phyloP scores from a whole-genome alignment of 176 grass and related monocot species.

The Poa pratensis region DNA sequence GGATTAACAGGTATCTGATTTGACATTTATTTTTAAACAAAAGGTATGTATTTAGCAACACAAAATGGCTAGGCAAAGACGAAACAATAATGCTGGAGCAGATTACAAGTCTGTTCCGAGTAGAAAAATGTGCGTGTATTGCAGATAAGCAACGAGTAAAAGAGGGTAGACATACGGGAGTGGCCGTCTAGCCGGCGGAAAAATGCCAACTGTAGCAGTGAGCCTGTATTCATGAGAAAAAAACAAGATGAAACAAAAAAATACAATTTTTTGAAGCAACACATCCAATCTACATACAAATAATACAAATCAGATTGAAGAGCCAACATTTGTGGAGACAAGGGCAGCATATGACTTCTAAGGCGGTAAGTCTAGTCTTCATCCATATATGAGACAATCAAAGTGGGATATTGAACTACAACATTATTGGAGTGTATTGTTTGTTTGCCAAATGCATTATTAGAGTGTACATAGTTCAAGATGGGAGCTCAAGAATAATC shows the following conservation, averaged over 20 bases:
- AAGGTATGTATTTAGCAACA: neutral
- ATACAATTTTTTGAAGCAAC: neutral
- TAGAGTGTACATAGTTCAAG: neutral
- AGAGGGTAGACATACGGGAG: conserved; percentile 41
- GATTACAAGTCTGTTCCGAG: neutral
- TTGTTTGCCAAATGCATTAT: neutral
- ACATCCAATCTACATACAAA: neutral
- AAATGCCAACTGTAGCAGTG: conserved; percentile 63
- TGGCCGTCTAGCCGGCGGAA: conserved; percentile 41
- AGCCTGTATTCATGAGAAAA: conserved; percentile 51
- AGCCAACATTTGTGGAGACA: no score
- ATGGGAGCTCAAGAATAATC: neutral
- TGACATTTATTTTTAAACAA: neutral
- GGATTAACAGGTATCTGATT: neutral
- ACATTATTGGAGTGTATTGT: no score
- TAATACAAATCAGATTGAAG: neutral
- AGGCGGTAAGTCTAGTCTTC: neutral
- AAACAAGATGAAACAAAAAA: conserved; percentile 33
- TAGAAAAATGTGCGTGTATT: neutral
- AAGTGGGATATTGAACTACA: neutral
- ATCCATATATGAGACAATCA: neutral
- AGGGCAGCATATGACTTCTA: neutral
- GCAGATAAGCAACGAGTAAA: neutral
- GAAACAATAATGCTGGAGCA: neutral
- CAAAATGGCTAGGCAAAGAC: conserved; percentile 6